Percentiles rank a stretch among this genome's conserved stretches.
Evolutionary conservation across 352 stramenopile species (phyloP).

Genomic region (Globisporangium alternatum): DNA sequence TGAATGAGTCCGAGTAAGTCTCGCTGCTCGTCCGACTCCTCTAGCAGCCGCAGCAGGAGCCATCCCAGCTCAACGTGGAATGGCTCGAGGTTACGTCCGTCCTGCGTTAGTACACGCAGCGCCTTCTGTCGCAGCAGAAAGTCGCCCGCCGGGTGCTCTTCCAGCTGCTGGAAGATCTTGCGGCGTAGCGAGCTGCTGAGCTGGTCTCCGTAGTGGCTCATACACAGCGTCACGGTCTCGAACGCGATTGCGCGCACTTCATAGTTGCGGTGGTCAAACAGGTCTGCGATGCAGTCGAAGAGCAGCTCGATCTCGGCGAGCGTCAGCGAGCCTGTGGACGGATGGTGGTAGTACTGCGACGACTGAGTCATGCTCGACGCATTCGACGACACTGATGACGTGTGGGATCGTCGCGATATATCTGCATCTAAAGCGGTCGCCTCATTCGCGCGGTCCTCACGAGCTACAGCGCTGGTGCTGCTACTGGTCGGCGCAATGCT

Average conservation of each 20-base stretch:
- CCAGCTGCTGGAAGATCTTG: constrained; percentile 59
- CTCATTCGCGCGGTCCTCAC: neutral
- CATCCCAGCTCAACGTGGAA: constrained; percentile 72
- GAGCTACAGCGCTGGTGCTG: neutral
- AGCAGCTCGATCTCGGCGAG: constrained; percentile 50
- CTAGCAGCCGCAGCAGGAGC: constrained; percentile 70
- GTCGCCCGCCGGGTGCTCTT: constrained; percentile 31
- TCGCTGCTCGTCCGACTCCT: constrained; percentile 78
- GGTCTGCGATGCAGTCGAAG: constrained; percentile 60
- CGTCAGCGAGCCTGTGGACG: constrained; percentile 13
- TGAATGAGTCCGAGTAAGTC: constrained; percentile 77
- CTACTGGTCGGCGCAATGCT: constrained; percentile 2
- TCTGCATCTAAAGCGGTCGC: neutral
- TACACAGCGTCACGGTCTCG: constrained; percentile 66
- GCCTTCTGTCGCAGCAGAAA: constrained; percentile 63
- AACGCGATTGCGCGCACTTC: constrained; percentile 72
- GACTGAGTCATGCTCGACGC: neutral
- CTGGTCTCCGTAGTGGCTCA: constrained; percentile 53
- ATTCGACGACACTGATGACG: constrained; percentile 12
- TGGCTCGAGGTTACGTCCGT: constrained; percentile 61
- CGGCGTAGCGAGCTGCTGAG: constrained; percentile 38
- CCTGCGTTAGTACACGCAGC: constrained; percentile 56
- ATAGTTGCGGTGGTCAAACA: constrained; percentile 70
- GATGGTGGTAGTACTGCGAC: neutral
- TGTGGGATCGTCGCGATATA: constrained; percentile 2